Evolutionary conservation across 148 eudicot genomes (phyloP), one percentile per base, ranked within the genome.

Genomic region (Hydrangea macrophylla): DNA sequence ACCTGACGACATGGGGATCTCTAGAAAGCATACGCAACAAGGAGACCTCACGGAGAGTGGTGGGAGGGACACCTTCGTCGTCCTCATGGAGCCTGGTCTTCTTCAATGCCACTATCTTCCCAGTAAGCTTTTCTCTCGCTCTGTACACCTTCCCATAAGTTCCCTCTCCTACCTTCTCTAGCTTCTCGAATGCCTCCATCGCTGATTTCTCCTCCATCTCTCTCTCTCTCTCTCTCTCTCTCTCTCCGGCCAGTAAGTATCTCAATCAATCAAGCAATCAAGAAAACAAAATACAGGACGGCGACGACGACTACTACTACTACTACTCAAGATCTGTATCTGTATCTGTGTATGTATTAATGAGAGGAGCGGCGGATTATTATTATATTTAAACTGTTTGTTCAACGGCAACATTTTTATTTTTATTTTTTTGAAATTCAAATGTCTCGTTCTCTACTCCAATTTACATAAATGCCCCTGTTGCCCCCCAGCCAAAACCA

Each of bases 91-190:
- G 98, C 6, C 86, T 82, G 18, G 98, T 94, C 76, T 94, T 94
- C 88, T 94, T 94, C 55, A 94, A 76, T 1, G 98, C 98, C 9
- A 94, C 98, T 60, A 94, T 88, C 74, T 94, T 83, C 1, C 98
- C 98, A 15, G 89, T 90, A 0, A 96, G 82, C 51, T 76, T 86
- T 75, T 90, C 98, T 48, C 89, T 76, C 0, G 98, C 98, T 69
- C 90, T 76, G 73, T 94, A 94, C 11, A 94, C 98, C 66, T 94
- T 94, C 0, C 97, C 97, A 70, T 94, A 94, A 7, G 97, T 94
- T 28, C 98, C 98, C 70, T 94, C 98, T 30, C 97, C 99, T 0
- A 94, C 99, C 60, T 94, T 94, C 87, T 94, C 98, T 6, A 94
- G 88, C 81, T 93, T 93, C 85, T 94, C 97, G 68, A 85, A 90